Conservation (phyloP, 495 filamentous ascomycete species). For the Trichocladium antarcticum region DNA sequence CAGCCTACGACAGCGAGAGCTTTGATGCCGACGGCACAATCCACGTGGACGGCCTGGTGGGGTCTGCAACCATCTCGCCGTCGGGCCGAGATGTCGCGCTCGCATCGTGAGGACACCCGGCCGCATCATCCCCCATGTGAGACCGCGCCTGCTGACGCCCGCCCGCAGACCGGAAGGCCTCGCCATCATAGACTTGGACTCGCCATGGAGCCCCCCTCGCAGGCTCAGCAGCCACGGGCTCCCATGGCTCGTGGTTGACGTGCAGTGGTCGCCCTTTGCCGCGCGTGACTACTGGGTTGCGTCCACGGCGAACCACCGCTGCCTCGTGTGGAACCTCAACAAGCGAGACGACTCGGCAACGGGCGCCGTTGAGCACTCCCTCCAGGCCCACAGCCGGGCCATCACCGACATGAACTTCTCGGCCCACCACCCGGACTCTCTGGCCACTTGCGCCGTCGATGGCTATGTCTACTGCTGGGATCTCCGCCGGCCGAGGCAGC, state of each 20-base stretch:
- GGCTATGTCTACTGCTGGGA: constrained; percentile 94
- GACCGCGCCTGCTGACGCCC: constrained; percentile 1
- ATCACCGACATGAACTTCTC: constrained; percentile 98
- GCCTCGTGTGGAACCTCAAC: constrained; percentile 86
- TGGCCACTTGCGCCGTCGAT: constrained; percentile 87
- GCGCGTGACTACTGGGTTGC: constrained; percentile 85
- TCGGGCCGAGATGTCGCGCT: constrained; percentile 87
- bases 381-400: constrained; percentile 78
- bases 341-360: constrained; percentile 60
- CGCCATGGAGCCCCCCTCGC: constrained; percentile 76
- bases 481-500: constrained; percentile 60
- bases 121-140: not conserved
- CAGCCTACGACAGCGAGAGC: constrained; percentile 73
- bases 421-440: constrained; percentile 76
- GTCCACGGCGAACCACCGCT: constrained; percentile 89
- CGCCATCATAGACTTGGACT: constrained; percentile 89
- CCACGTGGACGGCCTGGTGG: constrained; percentile 57
- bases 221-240: constrained; percentile 71
- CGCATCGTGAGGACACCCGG: constrained; percentile 52
- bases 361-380: constrained; percentile 69
- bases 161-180: constrained; percentile 57
- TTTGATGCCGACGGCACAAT: constrained; percentile 79
- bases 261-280: constrained; percentile 94
- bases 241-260: constrained; percentile 94
- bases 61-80: constrained; percentile 70